Evolutionary conservation across 192 early-diverging fungal genomes (phyloP).

Genomic region (Podila minutissima): DNA sequence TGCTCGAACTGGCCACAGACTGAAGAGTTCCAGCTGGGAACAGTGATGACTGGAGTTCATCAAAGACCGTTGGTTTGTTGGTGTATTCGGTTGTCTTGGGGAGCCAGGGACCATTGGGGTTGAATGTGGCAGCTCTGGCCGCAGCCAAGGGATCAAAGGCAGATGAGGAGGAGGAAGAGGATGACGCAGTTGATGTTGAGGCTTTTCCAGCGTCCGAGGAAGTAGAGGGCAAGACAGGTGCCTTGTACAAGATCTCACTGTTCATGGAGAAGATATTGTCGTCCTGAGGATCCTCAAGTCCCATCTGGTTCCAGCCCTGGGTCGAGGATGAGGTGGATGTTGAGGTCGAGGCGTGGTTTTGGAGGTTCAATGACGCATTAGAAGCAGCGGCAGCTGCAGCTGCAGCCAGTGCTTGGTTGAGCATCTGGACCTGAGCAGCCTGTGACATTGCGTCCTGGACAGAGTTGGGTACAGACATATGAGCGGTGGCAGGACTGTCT

Average conservation of each 20-base stretch:
- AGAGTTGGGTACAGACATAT: constrained; percentile 3
- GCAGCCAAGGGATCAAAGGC: constrained; percentile 8
- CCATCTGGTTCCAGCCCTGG: constrained; percentile 31
- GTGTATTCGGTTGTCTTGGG: constrained; percentile 8
- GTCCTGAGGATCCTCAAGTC: constrained; percentile 15
- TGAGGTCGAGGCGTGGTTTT: constrained; percentile 2
- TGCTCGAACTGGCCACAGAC: constrained; percentile 7
- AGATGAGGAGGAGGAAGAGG: neutral
- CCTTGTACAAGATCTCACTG: constrained; percentile 31
- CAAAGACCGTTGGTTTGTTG: constrained; percentile 18
- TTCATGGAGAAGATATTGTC: constrained; percentile 22
- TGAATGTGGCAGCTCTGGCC: constrained; percentile 12
- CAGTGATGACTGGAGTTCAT: constrained; percentile 36
- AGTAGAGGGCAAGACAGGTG: constrained; percentile 14
- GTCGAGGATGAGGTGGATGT: constrained; percentile 9
- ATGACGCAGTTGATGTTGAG: neutral
- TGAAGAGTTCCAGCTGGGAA: constrained; percentile 7
- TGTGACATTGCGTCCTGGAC: constrained; percentile 28
- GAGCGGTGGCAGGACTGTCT: constrained; percentile 6
- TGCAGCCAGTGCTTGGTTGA: constrained; percentile 6
- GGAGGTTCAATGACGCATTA: constrained; percentile 11
- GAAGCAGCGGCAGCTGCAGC: constrained; percentile 30
- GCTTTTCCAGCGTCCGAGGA: constrained; percentile 8
- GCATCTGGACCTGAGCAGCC: constrained; percentile 15
- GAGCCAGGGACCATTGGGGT: constrained; percentile 17